Base-by-base conservation (phyloP, 2,329 filamentous ascomycete species). In the Hypomyces rosellus region DNA sequence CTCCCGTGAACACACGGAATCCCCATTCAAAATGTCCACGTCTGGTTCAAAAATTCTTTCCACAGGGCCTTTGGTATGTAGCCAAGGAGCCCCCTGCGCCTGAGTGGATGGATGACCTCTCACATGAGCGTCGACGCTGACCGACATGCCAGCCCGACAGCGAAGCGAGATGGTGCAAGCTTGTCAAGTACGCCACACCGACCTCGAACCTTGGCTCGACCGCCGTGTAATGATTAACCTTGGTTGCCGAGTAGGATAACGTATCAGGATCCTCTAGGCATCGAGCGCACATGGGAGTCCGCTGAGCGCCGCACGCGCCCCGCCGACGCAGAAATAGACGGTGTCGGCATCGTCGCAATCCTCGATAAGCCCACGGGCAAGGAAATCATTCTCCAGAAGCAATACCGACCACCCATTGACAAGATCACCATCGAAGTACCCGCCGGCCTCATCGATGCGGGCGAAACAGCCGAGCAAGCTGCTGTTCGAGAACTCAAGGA, bases 281-380 rank as follows among this genome's bases (percentile, higher is more conserved):
- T 71, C 14, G 65, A 70, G 1, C 75, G 85, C 47, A 80, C 77
- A 30, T 89, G 86, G 86, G 86, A 90, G 62, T 85, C 82, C 1
- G 83, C 83, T 14, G 82, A 88, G 65, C 80, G 86, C n/a, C 76
- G 75, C 30, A 89, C 85, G 0, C 78, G 85, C 3, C 84, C 85
- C 12, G 70, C 73, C 49, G 73, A 67, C 55, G 74, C 74, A 51
- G 78, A 80, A 34, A 82, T 89, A 48, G 86, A 90, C 59, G 85
- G 83, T 47, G 85, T 89, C 13, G 85, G 85, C 53, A 87, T 90
- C 51, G 74, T 88, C 14, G 86, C 85, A 39, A 79, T 89, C 55
- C 70, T 90, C 13, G 70, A 81, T 55, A 77, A 75, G 56, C 64
- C 74, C 8, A 67, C 68, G 1, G 77, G 77, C 68, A 59, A 72